Evolutionary conservation across 208 protist genomes (phyloP).

Genomic region (Trypanosoma brucei): DNA sequence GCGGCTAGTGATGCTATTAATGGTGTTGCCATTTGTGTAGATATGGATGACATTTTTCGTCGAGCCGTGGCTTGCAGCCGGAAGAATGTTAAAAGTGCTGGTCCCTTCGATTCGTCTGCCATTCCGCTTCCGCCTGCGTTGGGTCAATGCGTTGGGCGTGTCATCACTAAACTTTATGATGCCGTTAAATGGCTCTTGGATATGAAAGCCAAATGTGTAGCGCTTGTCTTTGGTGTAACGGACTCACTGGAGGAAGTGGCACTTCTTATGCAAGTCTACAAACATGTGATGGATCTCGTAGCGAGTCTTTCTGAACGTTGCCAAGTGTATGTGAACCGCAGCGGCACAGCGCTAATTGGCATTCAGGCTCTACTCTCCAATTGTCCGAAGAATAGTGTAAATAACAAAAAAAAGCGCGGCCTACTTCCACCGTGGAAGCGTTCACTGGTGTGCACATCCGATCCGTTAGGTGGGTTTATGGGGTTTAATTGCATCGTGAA

Average conservation of each 20-base stretch:
- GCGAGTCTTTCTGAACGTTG: not conserved
- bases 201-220: constrained; percentile 1
- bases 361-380: too few species aligned
- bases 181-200: not conserved
- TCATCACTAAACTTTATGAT: not conserved
- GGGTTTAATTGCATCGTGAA: too few species aligned
- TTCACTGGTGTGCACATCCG: too few species aligned
- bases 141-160: not conserved
- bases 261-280: constrained; percentile 4
- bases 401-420: too few species aligned
- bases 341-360: not conserved
- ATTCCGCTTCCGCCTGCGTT: not conserved
- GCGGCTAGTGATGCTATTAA: not conserved
- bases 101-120: not conserved
- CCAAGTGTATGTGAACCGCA: not conserved
- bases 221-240: not conserved
- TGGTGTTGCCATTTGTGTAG: not conserved
- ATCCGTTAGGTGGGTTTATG: too few species aligned
- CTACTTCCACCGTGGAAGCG: too few species aligned
- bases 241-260: constrained; percentile 9
- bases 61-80: not conserved
- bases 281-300: constrained; percentile 7
- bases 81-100: not conserved
- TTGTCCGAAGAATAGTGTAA: too few species aligned
- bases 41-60: not conserved